Evolutionary conservation across 306 rosid genomes (phyloP).

Genomic region (Quercus cerris): DNA sequence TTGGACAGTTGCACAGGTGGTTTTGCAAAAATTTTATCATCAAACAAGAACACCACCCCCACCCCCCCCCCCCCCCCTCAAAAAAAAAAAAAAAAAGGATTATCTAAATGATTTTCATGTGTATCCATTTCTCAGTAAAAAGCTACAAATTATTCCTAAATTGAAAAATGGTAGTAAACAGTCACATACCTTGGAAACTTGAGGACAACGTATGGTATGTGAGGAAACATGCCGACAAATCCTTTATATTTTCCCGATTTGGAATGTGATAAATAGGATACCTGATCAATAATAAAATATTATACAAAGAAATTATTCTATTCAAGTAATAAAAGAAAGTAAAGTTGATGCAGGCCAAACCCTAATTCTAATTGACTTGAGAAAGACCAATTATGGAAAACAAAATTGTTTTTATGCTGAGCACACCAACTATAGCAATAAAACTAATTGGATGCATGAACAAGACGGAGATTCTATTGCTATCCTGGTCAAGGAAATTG

Average conservation of each 20-base stretch:
- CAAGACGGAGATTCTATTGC: neutral
- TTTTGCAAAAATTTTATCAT: neutral
- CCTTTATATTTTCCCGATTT: conserved; percentile 49
- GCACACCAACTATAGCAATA: no score
- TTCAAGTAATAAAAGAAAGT: neutral
- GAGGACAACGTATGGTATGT: conserved; percentile 79
- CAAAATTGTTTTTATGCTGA: no score
- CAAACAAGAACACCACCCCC: neutral
- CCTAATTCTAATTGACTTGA: no score
- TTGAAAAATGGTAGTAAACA: neutral
- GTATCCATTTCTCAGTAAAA: neutral
- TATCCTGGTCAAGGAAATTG: neutral
- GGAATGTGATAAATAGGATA: conserved; percentile 81
- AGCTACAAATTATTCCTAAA: neutral
- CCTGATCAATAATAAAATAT: conserved; percentile 37
- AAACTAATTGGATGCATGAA: neutral
- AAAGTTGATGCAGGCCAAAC: neutral
- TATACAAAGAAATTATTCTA: neutral
- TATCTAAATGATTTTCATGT: neutral
- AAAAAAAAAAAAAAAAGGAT: no score
- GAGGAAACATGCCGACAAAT: conserved; percentile 69
- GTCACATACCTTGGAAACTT: conserved; percentile 63
- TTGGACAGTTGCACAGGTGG: neutral
- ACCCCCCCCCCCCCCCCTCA: no score
- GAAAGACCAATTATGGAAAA: no score